Conservation (phyloP, 371 early-diverging fungal species). For the Gilbertella persicaria region DNA sequence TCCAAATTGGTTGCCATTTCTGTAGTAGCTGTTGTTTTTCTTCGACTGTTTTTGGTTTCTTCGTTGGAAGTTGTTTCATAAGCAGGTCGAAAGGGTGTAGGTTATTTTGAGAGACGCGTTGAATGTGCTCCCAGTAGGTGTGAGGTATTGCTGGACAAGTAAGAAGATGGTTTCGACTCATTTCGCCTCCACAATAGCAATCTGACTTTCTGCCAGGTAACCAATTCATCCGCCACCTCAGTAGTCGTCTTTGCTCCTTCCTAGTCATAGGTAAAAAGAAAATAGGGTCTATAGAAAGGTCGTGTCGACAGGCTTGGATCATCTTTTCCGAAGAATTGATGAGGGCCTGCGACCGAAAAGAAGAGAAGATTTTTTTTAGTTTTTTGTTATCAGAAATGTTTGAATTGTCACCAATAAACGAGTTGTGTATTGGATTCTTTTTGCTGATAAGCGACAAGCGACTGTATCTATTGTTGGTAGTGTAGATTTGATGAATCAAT, state of each 20-base stretch:
- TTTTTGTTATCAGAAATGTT: background rate
- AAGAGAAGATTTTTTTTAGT: background rate
- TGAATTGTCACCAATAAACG: no score
- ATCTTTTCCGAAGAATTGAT: background rate
- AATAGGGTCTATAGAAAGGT: conserved; percentile 4
- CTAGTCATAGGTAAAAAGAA: conserved; percentile 3
- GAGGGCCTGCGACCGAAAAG: background rate
- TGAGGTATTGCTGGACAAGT: background rate
- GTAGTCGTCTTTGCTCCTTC: conserved; percentile 5
- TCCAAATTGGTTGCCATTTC: background rate
- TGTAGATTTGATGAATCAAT: background rate
- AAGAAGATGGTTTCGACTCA: background rate
- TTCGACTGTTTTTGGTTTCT: background rate
- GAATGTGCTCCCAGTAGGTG: background rate
- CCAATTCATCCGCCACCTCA: conserved; percentile 18
- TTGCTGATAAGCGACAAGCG: background rate
- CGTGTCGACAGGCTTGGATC: conserved; percentile 1
- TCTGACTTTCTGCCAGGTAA: conserved; percentile 1
- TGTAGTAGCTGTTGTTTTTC: background rate
- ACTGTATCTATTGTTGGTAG: background rate
- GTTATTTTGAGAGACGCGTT: background rate
- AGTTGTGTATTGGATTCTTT: background rate
- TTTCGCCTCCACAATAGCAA: conserved; percentile 11
- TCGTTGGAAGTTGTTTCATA: background rate
- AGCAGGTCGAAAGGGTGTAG: background rate